A percentile compares a stretch with the other conserved stretches of the same genome.
Conservation (phyloP, 2,329 filamentous ascomycete genomes). For the Phoma sp. region DNA sequence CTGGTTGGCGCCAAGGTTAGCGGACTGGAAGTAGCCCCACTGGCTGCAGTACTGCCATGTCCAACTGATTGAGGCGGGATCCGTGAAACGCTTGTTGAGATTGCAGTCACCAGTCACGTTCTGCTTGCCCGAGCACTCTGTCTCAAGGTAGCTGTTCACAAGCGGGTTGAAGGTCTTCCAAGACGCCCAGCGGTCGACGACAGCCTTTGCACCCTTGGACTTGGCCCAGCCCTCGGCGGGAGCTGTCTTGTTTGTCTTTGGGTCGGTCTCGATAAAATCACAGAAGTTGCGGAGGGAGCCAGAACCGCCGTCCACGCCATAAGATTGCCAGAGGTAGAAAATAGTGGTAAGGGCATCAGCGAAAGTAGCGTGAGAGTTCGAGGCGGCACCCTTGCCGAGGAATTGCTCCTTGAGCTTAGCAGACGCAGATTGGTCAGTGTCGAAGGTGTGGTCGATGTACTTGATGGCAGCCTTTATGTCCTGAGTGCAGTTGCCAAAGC, state of each 20-base stretch:
- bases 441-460: constrained; percentile 57
- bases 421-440: constrained; percentile 38
- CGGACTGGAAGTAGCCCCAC: constrained; percentile 57
- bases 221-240: constrained; percentile 51
- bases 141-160: constrained; percentile 49
- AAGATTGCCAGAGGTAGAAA: constrained; percentile 53
- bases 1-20: constrained; percentile 56
- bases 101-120: constrained; percentile 43
- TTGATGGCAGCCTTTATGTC: constrained; percentile 57
- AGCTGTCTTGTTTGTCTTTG: constrained; percentile 43
- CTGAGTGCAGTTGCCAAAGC: constrained; percentile 55
- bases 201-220: constrained; percentile 49
- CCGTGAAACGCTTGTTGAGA: constrained; percentile 42
- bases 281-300: constrained; percentile 52
- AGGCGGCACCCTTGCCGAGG: constrained; percentile 54
- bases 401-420: constrained; percentile 56
- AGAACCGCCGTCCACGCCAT: constrained; percentile 49
- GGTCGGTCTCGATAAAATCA: constrained; percentile 54
- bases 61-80: constrained; percentile 53
- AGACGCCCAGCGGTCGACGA: constrained; percentile 51
- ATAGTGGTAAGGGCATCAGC: constrained; percentile 51
- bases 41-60: constrained; percentile 61
- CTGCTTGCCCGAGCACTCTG: constrained; percentile 49
- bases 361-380: constrained; percentile 56
- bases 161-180: constrained; percentile 48